Evolutionary conservation across 805 yeast species (phyloP).

Genomic region (Blastobotrys attinorum): DNA sequence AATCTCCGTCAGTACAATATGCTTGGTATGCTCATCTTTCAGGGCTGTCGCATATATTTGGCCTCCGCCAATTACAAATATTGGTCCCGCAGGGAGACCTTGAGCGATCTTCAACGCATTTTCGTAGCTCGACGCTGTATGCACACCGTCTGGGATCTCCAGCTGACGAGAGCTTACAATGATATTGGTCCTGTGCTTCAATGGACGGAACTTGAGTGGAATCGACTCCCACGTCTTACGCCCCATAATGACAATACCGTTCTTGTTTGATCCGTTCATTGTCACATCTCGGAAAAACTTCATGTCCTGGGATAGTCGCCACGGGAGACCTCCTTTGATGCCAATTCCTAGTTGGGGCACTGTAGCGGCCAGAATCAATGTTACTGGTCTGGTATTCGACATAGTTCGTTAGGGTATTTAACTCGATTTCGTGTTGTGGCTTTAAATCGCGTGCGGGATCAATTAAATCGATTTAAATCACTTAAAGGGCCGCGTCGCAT

Average conservation of each 20-base stretch:
- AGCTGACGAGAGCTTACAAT: conserved; percentile 50
- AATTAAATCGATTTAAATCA: no score
- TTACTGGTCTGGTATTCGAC: conserved; percentile 21
- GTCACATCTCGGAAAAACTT: conserved; percentile 76
- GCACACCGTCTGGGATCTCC: conserved; percentile 21
- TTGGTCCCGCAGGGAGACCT: conserved; percentile 33
- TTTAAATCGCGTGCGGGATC: no score
- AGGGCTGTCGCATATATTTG: conserved; percentile 64
- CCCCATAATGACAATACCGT: conserved; percentile 77
- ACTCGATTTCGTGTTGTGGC: no score
- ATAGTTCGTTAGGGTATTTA: no score
- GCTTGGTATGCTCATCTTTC: conserved; percentile 37
- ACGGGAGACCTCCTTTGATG: conserved; percentile 69
- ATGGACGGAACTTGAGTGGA: conserved; percentile 75
- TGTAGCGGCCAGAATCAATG: conserved; percentile 80
- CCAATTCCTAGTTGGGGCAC: conserved; percentile 83
- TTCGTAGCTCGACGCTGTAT: conserved; percentile 37
- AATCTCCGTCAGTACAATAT: conserved; percentile 66
- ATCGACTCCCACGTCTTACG: conserved; percentile 94
- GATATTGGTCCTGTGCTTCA: conserved; percentile 66
- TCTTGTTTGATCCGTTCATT: conserved; percentile 28
- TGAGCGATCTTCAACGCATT: conserved; percentile 30
- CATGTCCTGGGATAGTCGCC: conserved; percentile 82
- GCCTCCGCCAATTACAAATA: conserved; percentile 90
- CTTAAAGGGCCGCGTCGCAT: no score